Conservation (phyloP, 2,329 filamentous ascomycete genomes). For the Pseudogymnoascus sp. region DNA sequence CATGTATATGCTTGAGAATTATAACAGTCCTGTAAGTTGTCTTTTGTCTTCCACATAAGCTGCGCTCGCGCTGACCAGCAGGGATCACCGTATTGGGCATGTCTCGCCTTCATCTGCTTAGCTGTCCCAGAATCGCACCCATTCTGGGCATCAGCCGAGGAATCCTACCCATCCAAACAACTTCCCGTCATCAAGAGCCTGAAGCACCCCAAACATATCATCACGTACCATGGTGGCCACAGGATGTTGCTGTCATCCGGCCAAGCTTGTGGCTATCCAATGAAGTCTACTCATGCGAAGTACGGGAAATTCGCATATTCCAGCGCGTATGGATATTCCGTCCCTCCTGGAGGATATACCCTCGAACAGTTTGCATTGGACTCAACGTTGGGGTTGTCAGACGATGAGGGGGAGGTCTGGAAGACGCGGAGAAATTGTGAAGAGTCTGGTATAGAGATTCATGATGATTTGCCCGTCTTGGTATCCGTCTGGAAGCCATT, state of each 20-base stretch:
- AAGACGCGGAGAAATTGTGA: constrained; percentile 64
- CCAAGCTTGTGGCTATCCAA: constrained; percentile 74
- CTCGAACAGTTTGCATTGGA: constrained; percentile 71
- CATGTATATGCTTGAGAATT: constrained; percentile 66
- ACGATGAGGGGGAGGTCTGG: constrained; percentile 73
- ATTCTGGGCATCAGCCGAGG: constrained; percentile 66
- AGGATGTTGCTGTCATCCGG: constrained; percentile 69
- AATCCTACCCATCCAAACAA: constrained; percentile 46
- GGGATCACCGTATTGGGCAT: constrained; percentile 59
- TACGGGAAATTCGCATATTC: constrained; percentile 75
- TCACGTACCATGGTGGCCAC: constrained; percentile 63
- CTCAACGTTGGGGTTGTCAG: constrained; percentile 66
- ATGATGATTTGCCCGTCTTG: constrained; percentile 49
- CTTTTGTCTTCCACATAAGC: background rate
- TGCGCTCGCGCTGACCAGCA: background rate
- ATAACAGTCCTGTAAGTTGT: constrained; percentile 65
- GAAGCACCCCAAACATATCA: constrained; percentile 65
- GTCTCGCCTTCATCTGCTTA: constrained; percentile 67
- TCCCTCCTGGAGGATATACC: constrained; percentile 66
- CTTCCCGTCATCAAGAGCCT: constrained; percentile 55
- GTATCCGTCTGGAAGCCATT: constrained; percentile 66
- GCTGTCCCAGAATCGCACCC: constrained; percentile 62
- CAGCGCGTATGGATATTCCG: constrained; percentile 67
- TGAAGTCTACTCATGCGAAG: constrained; percentile 75
- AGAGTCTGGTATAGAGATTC: constrained; percentile 53